Evolutionary conservation across 306 rosid genomes (phyloP).

Genomic region (Pachyrhizus erosus): DNA sequence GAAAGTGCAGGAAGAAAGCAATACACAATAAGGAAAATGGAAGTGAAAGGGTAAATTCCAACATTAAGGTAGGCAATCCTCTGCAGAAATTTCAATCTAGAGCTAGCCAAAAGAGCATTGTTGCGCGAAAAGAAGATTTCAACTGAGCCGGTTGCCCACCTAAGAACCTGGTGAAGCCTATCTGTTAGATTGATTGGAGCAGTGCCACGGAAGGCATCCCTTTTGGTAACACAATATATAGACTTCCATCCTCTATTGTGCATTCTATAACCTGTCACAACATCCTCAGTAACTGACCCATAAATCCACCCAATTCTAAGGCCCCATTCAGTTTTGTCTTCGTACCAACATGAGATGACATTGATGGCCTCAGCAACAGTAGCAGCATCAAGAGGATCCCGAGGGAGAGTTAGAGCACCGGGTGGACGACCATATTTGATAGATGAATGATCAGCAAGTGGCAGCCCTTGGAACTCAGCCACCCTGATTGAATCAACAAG

Average conservation of each 20-base stretch:
- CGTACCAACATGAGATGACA: slow-evolving; percentile 82
- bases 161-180: slow-evolving; percentile 78
- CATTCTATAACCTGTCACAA: slow-evolving; percentile 84
- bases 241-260: slow-evolving; percentile 86
- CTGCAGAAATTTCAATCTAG: slow-evolving; percentile 66
- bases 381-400: slow-evolving; percentile 66
- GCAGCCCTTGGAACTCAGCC: slow-evolving; percentile 83
- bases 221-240: slow-evolving; percentile 77
- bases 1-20: slow-evolving; percentile 89
- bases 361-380: slow-evolving; percentile 72
- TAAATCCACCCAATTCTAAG: slow-evolving; percentile 77
- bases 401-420: slow-evolving; percentile 66
- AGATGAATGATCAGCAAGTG: slow-evolving; percentile 73
- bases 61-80: slow-evolving; percentile 79
- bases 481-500: slow-evolving; percentile 65
- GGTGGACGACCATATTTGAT: slow-evolving; percentile 68
- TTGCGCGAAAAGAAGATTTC: slow-evolving; percentile 86
- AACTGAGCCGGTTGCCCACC: slow-evolving; percentile 92
- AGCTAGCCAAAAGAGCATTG: slow-evolving; percentile 70
- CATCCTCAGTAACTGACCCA: slow-evolving; percentile 85
- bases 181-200: slow-evolving; percentile 87
- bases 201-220: slow-evolving; percentile 81
- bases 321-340: slow-evolving; percentile 88
- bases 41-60: slow-evolving; percentile 83
- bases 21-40: slow-evolving; percentile 75